These are phyloP conservation scores for Colletotrichum sp. DNA, from an alignment of 2,329 filamentous ascomycete genomes.

Conservation along the genomic window DNA sequence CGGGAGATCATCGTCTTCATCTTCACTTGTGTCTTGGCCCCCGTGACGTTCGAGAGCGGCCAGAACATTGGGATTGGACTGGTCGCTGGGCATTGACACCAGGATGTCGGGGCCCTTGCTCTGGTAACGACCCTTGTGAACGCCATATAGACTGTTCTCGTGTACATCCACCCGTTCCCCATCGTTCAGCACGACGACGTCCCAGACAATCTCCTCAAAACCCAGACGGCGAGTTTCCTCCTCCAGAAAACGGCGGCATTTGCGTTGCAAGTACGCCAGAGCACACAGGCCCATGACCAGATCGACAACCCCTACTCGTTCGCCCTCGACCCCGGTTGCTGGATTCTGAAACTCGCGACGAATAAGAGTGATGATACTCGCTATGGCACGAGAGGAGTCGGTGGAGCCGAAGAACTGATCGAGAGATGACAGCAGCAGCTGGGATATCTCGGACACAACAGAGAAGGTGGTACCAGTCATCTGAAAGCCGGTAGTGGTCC, in stretches of 20 bases:
- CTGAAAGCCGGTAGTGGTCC: constrained; percentile 65
- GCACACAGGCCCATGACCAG: constrained; percentile 66
- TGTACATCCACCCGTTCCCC: constrained; percentile 62
- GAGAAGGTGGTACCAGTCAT: constrained; percentile 61
- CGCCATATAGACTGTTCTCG: constrained; percentile 38
- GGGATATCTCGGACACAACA: constrained; percentile 60
- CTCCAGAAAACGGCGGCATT: constrained; percentile 56
- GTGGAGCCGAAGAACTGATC: constrained; percentile 72
- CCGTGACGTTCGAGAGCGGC: constrained; percentile 41
- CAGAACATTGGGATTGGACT: constrained; percentile 31
- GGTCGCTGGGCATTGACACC: constrained; percentile 26
- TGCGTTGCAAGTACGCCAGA: constrained; percentile 65
- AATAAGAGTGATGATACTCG: constrained; percentile 69
- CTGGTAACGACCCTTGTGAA: constrained; percentile 29
- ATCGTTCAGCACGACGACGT: constrained; percentile 67
- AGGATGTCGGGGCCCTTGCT: constrained; percentile 20
- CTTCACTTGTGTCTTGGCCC: constrained; percentile 28
- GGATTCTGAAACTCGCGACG: constrained; percentile 69
- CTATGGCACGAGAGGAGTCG: constrained; percentile 71
- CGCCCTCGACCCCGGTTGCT: constrained; percentile 62
- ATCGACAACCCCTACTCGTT: constrained; percentile 65
- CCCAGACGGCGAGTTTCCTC: constrained; percentile 52
- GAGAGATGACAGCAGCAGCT: constrained; percentile 62
- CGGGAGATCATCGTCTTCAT: constrained; percentile 46
- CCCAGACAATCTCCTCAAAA: constrained; percentile 67